Evolutionary conservation across 2,329 filamentous ascomycete species (phyloP), one percentile per base, ranked within the genome.

Genomic region (Volutella citrinella): DNA sequence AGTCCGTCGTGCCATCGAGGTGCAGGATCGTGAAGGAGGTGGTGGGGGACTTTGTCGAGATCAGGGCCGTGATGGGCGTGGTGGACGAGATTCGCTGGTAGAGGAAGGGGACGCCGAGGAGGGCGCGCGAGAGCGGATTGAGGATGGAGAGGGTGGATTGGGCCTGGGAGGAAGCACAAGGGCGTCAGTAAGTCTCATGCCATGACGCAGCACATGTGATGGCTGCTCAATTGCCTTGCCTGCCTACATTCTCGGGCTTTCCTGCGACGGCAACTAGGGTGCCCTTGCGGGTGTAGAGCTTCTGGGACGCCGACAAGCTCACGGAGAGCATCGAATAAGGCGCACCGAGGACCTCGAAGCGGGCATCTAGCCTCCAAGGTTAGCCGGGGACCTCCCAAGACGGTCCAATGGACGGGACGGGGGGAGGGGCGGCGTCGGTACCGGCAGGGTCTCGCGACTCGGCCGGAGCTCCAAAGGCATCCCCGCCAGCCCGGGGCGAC

Each of bases 281-380:
- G 34, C 94, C 94, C 53, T 89, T 81, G 50, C 91, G 79, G 15
- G 93, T 96, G 64, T 93, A 96, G 30, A 98, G 80, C 52, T 86
- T 84, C 63, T 97, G 91, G 19, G 91, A 97, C 25, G 93, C 87
- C 21, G 93, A 94, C 32, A 98, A 78, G 7, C 84, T 87, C 46
- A 95, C 90, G 15, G 91, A 96, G 50, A 98, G 82, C 45, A 98
- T 80, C 35, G 93, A 97, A 64, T 93, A 93, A 3, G 91, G 89
- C 16, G 87, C 79, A 43, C 93, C 93, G 46, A 98, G 71, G 29
- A 97, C 88, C 64, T 97, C 88, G 63, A 98, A 98, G 38, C 82
- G 82, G 34, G 93, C 93, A 76, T 97, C 93, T 96, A 50, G 7
- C n/a, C n/a, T n/a, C n/a, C n/a, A n/a, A n/a, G n/a, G n/a, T n/a